phyloP scores from a whole-genome alignment of 371 early-diverging fungal genomes.

The Mortierella sp. region DNA sequence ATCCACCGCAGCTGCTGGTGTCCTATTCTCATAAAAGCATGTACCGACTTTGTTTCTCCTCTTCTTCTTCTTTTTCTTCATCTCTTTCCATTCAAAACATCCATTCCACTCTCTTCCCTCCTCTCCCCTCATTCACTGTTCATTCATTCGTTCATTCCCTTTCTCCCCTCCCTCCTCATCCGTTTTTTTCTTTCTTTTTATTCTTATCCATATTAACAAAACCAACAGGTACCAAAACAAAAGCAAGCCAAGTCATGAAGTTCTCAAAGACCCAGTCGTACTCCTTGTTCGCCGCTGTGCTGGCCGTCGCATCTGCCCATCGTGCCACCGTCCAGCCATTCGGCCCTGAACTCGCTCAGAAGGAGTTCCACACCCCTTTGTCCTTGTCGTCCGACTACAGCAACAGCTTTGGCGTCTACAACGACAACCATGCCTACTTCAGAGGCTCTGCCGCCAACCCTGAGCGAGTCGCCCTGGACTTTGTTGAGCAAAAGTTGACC shows the following conservation, averaged over 20 bases:
- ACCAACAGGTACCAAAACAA: background rate
- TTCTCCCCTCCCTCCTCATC: background rate
- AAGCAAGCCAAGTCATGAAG: conserved; percentile 30
- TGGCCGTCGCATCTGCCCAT: conserved; percentile 45
- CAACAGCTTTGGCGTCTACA: conserved; percentile 4
- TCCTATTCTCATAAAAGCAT: background rate
- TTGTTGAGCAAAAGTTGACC: conserved; percentile 62
- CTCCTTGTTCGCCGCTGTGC: conserved; percentile 40
- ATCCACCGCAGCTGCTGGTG: background rate
- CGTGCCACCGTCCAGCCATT: conserved; percentile 57
- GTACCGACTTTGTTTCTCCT: background rate
- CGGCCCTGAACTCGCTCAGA: conserved; percentile 57
- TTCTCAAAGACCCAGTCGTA: conserved; percentile 24
- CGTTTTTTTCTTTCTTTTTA: background rate
- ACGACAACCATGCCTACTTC: conserved; percentile 33
- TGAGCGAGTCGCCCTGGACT: conserved; percentile 61
- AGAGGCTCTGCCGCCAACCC: conserved; percentile 48
- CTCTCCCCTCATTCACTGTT: background rate
- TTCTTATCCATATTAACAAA: background rate
- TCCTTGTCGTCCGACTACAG: background rate
- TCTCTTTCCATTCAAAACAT: background rate
- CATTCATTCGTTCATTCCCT: background rate
- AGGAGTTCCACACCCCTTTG: conserved; percentile 27
- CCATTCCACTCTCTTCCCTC: no score
- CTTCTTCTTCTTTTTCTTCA: background rate